Percentiles rank a stretch among this genome's conserved stretches.
These are phyloP conservation scores for Fusarium austroafricanum DNA, from an alignment of 2,329 filamentous ascomycete genomes.

Conservation along the genomic window DNA sequence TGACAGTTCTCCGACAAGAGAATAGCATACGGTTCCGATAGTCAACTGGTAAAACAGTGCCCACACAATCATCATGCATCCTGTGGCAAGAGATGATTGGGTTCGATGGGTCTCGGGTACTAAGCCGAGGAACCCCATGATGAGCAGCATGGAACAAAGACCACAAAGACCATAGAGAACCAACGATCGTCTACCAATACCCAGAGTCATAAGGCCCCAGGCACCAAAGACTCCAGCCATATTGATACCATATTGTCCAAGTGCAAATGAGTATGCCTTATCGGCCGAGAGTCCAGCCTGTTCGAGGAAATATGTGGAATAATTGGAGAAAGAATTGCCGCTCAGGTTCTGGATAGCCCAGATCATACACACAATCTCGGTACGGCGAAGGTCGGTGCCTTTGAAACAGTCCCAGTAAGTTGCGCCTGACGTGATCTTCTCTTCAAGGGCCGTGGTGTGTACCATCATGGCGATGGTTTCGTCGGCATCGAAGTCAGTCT, in stretches of 20 bases:
- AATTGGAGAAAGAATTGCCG: slow-evolving; percentile 73
- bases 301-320: slow-evolving; percentile 72
- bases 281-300: slow-evolving; percentile 66
- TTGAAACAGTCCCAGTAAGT: slow-evolving; percentile 87
- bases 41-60: slow-evolving; percentile 86
- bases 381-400: slow-evolving; percentile 80
- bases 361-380: slow-evolving; percentile 74
- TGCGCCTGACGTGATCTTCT: slow-evolving; percentile 77
- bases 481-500: slow-evolving; percentile 81
- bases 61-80: slow-evolving; percentile 87
- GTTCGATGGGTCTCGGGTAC: slow-evolving; percentile 70
- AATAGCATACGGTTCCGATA: slow-evolving; percentile 91
- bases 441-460: slow-evolving; percentile 84
- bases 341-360: slow-evolving; percentile 74
- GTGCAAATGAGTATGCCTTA: slow-evolving; percentile 68
- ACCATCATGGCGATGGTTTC: slow-evolving; percentile 94
- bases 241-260: slow-evolving; percentile 76
- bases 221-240: slow-evolving; percentile 85
- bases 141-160: slow-evolving; percentile 80
- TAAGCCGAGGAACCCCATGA: slow-evolving; percentile 86
- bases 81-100: slow-evolving; percentile 78
- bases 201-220: slow-evolving; percentile 81
- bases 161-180: slow-evolving; percentile 81
- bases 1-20: slow-evolving; percentile 85
- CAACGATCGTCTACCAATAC: slow-evolving; percentile 79